phyloP scores from a whole-genome alignment of 2,329 filamentous ascomycete species.

The Colletotrichum melonis region DNA sequence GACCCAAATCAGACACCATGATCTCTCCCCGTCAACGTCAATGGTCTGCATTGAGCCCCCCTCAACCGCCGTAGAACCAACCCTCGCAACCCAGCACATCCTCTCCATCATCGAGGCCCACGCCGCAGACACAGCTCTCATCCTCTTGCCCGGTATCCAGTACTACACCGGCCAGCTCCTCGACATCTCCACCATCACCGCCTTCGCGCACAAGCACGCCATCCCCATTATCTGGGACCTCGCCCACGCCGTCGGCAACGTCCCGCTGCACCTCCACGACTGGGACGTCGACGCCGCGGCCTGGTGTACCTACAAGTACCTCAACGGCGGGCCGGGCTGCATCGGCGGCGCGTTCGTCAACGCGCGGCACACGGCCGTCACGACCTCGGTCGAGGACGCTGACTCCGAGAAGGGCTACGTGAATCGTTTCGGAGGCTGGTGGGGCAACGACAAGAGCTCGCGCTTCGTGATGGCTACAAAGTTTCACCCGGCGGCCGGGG shows the following conservation, averaged over 20 bases:
- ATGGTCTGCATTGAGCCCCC: conserved; percentile 78
- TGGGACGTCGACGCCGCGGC: conserved; percentile 93
- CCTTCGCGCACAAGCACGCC: conserved; percentile 76
- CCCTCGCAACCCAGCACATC: conserved; percentile 78
- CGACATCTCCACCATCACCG: conserved; percentile 84
- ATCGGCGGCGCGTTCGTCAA: conserved; percentile 88
- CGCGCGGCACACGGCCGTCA: conserved; percentile 73
- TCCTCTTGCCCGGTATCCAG: conserved; percentile 88
- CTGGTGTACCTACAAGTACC: conserved; percentile 96
- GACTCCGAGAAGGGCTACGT: conserved; percentile 62
- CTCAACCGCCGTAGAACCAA: conserved; percentile 53
- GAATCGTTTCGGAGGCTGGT: conserved; percentile 84
- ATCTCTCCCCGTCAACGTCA: conserved; percentile 69
- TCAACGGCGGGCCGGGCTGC: conserved; percentile 85
- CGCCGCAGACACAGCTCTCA: conserved; percentile 76
- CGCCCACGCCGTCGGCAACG: conserved; percentile 87
- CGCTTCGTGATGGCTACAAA: conserved; percentile 87
- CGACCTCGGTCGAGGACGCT: conserved; percentile 48
- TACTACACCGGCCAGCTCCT: conserved; percentile 93
- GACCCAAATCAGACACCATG: conserved; percentile 79
- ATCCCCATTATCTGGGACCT: conserved; percentile 89
- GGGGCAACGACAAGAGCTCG: conserved; percentile 81
- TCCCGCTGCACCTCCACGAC: conserved; percentile 81
- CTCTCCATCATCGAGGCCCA: conserved; percentile 80
- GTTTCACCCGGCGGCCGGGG: conserved; percentile 82